Evolutionary conservation across 192 early-diverging fungal species (phyloP).

Genomic region (Coemansia sp.): DNA sequence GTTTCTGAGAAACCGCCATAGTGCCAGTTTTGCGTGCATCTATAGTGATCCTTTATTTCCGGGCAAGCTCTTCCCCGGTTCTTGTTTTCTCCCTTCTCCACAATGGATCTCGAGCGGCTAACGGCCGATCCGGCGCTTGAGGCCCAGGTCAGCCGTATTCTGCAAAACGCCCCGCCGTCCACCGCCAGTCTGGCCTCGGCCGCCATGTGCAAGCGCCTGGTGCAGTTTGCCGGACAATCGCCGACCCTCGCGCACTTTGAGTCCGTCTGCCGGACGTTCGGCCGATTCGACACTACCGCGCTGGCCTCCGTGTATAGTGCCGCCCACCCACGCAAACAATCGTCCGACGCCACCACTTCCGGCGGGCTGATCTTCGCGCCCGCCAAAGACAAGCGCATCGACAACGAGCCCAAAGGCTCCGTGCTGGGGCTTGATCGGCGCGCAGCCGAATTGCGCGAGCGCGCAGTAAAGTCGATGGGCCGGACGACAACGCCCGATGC

Average conservation of each 20-base stretch:
- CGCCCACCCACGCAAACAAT: slow-evolving; percentile 9
- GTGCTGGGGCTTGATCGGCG: slow-evolving; percentile 34
- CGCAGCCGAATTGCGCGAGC: slow-evolving; percentile 23
- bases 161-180: slow-evolving; percentile 9
- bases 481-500: background rate
- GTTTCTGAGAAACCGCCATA: too few relatives aligned
- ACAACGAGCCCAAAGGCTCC: slow-evolving; percentile 2
- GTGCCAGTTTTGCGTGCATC: too few relatives aligned
- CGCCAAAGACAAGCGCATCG: background rate
- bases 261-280: slow-evolving; percentile 44
- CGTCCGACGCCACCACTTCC: too few relatives aligned
- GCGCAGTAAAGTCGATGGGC: slow-evolving; percentile 22
- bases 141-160: slow-evolving; percentile 15
- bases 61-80: too few relatives aligned
- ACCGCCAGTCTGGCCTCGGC: slow-evolving; percentile 14
- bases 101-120: slow-evolving; percentile 29
- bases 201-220: slow-evolving; percentile 31
- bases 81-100: background rate
- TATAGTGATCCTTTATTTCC: too few relatives aligned
- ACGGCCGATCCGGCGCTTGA: slow-evolving; percentile 18
- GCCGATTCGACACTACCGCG: slow-evolving; percentile 27
- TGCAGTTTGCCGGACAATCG: slow-evolving; percentile 27
- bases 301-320: slow-evolving; percentile 20
- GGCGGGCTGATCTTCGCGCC: slow-evolving; percentile 47
- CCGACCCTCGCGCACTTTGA: slow-evolving; percentile 25